phyloP scores from a whole-genome alignment of 495 filamentous ascomycete species.

The Trichoderma orchidacearum region DNA sequence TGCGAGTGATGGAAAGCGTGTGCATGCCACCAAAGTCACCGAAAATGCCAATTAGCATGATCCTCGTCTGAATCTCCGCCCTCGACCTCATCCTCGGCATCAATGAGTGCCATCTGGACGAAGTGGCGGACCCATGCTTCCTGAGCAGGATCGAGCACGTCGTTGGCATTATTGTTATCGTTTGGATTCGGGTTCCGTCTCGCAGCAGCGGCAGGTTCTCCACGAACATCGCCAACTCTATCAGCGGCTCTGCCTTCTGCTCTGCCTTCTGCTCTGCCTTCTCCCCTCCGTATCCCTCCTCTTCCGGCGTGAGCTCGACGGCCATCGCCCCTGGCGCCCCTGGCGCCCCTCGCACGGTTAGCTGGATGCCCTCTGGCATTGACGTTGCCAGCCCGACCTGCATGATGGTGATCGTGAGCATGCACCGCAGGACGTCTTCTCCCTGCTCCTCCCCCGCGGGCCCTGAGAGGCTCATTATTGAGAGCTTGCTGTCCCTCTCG shows the following conservation, averaged over 20 bases:
- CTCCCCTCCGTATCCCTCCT: constrained; percentile 6
- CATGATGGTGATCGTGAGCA: background rate
- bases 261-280: constrained; percentile 9
- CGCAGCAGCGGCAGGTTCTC: background rate
- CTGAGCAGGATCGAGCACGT: constrained; percentile 18
- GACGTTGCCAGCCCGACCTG: background rate
- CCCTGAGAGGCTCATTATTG: background rate
- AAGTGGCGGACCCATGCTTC: constrained; percentile 39
- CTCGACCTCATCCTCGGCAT: constrained; percentile 34
- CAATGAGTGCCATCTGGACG: constrained; percentile 36
- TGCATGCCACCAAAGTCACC: background rate
- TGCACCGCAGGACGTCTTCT: background rate
- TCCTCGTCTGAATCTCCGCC: constrained; percentile 14
- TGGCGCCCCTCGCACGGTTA: constrained; percentile 5
- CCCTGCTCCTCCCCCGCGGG: background rate
- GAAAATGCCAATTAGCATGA: constrained; percentile 12
- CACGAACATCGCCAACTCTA: background rate
- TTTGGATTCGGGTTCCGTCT: background rate
- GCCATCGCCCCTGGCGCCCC: constrained; percentile 7
- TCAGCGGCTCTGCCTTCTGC: constrained; percentile 7
- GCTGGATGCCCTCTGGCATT: background rate
- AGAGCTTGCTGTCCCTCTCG: background rate
- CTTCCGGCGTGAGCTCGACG: background rate
- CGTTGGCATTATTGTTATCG: background rate
- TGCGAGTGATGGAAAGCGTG: background rate